Evolutionary conservation across 1,284 basidiomycete genomes (phyloP).

Genomic region (Somion occarium): DNA sequence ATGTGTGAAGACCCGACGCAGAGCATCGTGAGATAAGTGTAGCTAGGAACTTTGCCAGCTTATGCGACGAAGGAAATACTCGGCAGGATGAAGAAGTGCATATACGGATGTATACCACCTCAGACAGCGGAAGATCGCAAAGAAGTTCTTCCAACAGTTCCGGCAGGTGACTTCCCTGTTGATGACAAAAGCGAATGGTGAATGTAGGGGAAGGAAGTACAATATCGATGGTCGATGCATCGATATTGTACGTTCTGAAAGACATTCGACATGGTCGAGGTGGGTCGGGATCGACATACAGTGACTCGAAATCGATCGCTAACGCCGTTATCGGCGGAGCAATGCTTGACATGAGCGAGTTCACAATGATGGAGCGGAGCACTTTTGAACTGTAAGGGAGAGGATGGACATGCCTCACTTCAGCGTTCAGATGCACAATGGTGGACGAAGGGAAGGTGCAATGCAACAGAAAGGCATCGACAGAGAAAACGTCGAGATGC

Average conservation of each 20-base stretch:
- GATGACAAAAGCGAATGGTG: not conserved
- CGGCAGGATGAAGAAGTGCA: not conserved
- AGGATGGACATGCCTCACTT: not conserved
- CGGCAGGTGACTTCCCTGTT: not conserved
- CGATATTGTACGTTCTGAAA: too few species aligned
- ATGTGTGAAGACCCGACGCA: not conserved
- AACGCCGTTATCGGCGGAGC: too few species aligned
- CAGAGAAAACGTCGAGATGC: not conserved
- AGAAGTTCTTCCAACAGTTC: not conserved
- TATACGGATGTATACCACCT: not conserved
- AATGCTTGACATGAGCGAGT: not conserved
- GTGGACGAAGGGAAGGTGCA: not conserved
- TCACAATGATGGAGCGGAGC: not conserved
- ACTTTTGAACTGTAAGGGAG: not conserved
- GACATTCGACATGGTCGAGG: too few species aligned
- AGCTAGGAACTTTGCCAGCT: not conserved
- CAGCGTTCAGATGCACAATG: not conserved
- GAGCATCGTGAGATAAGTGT: not conserved
- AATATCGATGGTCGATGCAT: too few species aligned
- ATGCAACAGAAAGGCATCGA: not conserved
- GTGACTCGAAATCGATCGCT: too few species aligned
- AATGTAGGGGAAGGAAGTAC: too few species aligned
- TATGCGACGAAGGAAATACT: not conserved
- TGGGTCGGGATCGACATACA: too few species aligned
- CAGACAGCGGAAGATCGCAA: not conserved